Conservation (phyloP, 2,329 filamentous ascomycete genomes). For the Sarocladiaceae sp. region DNA sequence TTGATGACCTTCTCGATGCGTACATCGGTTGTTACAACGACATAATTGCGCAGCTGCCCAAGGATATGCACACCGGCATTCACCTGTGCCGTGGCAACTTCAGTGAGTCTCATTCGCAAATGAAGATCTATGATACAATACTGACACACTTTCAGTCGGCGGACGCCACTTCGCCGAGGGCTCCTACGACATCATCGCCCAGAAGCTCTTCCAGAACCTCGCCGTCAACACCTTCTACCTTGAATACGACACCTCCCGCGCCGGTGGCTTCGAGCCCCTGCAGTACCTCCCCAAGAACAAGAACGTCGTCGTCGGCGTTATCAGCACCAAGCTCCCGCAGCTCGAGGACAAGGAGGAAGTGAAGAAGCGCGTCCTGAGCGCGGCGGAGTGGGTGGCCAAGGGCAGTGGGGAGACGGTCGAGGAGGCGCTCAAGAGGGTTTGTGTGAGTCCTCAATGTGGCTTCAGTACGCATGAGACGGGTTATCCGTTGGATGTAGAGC, state of each 20-base stretch:
- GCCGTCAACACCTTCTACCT: conserved; percentile 63
- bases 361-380: conserved; percentile 51
- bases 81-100: conserved; percentile 69
- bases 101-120: conserved; percentile 18
- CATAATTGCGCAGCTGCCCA: conserved; percentile 54
- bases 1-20: conserved; percentile 64
- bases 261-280: conserved; percentile 61
- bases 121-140: background rate
- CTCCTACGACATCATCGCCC: conserved; percentile 60
- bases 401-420: conserved; percentile 58
- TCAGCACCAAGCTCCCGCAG: conserved; percentile 56
- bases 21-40: conserved; percentile 77
- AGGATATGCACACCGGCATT: conserved; percentile 69
- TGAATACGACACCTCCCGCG: conserved; percentile 60
- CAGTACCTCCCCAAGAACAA: conserved; percentile 53
- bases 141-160: conserved; percentile 30
- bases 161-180: conserved; percentile 61
- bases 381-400: conserved; percentile 63
- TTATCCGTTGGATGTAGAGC: conserved; percentile 61
- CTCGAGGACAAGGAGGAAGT: conserved; percentile 59
- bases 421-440: conserved; percentile 62
- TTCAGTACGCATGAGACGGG: conserved; percentile 70
- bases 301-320: conserved; percentile 57
- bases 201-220: conserved; percentile 57
- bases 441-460: conserved; percentile 65